A percentile compares a stretch with the other conserved stretches of the same genome.
Evolutionary conservation across 2,329 filamentous ascomycete genomes (phyloP).

Genomic region (Chrysoporthe austroafricana): DNA sequence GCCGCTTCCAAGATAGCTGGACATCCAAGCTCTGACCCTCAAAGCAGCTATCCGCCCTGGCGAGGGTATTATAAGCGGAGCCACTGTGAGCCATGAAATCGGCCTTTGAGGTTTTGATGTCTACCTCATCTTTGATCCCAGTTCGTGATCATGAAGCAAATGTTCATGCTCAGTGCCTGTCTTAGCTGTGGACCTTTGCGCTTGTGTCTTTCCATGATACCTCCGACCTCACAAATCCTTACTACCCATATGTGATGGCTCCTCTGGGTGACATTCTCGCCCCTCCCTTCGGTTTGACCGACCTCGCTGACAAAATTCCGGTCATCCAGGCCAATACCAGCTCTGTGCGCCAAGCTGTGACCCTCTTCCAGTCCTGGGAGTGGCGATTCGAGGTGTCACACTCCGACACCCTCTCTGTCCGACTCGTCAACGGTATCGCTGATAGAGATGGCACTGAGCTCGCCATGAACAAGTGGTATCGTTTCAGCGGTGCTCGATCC

Average conservation of each 20-base stretch:
- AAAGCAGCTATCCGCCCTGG: not conserved
- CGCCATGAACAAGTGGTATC: constrained; percentile 77
- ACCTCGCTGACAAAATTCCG: constrained; percentile 25
- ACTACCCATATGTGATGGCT: not conserved
- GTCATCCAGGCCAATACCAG: constrained; percentile 41
- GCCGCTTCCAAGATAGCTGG: not conserved
- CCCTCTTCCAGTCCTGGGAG: constrained; percentile 69
- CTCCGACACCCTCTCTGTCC: constrained; percentile 47
- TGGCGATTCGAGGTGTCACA: constrained; percentile 77
- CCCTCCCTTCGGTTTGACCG: not conserved
- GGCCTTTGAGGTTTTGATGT: not conserved
- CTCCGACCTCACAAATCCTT: not conserved
- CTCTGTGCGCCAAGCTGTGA: constrained; percentile 48
- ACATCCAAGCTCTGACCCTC: not conserved
- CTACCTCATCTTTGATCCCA: not conserved
- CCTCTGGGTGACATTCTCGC: constrained; percentile 6
- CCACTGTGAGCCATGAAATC: not conserved
- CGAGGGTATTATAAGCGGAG: not conserved
- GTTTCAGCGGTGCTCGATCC: constrained; percentile 79
- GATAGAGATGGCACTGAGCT: constrained; percentile 97
- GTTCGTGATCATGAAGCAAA: not conserved
- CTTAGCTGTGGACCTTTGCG: not conserved
- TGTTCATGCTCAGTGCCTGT: not conserved
- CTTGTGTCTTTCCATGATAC: not conserved
- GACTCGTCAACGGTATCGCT: constrained; percentile 79